These are phyloP conservation scores for Cladorrhinum sp. DNA, from an alignment of 2,329 filamentous ascomycete species.

Conservation along the genomic window DNA sequence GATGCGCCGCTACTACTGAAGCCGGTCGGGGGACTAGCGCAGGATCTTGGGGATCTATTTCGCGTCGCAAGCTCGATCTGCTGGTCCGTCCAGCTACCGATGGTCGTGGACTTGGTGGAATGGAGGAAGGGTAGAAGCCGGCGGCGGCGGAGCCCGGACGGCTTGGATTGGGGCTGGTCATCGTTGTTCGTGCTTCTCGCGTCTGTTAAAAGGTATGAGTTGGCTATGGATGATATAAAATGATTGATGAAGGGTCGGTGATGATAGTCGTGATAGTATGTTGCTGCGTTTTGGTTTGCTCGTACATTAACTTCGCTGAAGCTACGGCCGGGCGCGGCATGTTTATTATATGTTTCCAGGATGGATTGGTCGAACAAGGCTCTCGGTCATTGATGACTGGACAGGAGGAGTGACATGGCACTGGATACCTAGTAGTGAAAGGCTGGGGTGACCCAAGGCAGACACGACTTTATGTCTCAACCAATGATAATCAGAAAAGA, in stretches of 20 bases:
- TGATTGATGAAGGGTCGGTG: not conserved
- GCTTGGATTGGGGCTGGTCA: slow-evolving; percentile 25
- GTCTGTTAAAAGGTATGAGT: not conserved
- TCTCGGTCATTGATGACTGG: not conserved
- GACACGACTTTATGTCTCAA: not conserved
- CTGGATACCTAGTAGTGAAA: too few species aligned
- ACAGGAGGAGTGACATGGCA: not conserved
- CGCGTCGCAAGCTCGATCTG: slow-evolving; percentile 26
- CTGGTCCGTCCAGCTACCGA: slow-evolving; percentile 27
- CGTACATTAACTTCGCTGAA: slow-evolving; percentile 1
- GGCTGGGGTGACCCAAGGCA: not conserved
- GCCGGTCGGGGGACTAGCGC: not conserved
- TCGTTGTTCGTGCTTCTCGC: slow-evolving; percentile 11
- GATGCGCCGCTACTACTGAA: slow-evolving; percentile 7
- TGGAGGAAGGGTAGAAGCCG: slow-evolving; percentile 16
- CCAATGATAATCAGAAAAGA: not conserved
- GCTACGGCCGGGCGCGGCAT: slow-evolving; percentile 15
- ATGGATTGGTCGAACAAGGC: not conserved
- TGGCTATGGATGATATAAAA: not conserved
- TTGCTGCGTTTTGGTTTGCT: not conserved
- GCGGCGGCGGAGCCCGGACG: slow-evolving; percentile 28
- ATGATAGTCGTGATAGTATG: not conserved
- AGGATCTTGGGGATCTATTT: slow-evolving; percentile 20
- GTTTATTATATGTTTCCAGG: slow-evolving; percentile 1
- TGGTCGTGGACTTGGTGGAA: slow-evolving; percentile 26